A percentile compares a stretch with the other conserved stretches of the same genome.
Conservation (phyloP, 495 filamentous ascomycete genomes). For the Ramalina intermedia region DNA sequence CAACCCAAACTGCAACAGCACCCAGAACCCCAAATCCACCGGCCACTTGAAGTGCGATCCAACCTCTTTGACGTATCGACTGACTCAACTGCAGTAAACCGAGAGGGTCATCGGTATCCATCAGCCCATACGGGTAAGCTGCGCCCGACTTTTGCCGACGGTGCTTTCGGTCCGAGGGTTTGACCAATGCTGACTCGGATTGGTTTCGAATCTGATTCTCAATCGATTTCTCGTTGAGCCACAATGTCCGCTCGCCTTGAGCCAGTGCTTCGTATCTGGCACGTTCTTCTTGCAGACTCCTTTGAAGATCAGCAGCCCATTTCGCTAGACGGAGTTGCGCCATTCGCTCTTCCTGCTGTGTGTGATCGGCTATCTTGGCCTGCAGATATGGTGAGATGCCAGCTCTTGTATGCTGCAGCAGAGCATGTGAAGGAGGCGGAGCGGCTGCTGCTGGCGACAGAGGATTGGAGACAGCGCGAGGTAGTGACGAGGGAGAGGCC, state of each 20-base stretch:
- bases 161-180: neutral
- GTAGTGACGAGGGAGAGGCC: neutral
- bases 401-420: conserved; percentile 15
- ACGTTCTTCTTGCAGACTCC: conserved; percentile 66
- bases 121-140: conserved; percentile 15
- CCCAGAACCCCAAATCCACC: conserved; percentile 61
- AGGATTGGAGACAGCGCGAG: conserved; percentile 12
- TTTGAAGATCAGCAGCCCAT: conserved; percentile 84
- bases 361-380: conserved; percentile 55
- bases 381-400: conserved; percentile 48
- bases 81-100: conserved; percentile 58
- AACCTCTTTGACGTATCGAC: conserved; percentile 49
- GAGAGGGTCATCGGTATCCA: conserved; percentile 54
- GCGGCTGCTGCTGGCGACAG: conserved; percentile 10
- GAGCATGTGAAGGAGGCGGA: conserved; percentile 13
- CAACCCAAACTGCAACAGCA: conserved; percentile 53
- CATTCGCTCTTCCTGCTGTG: conserved; percentile 55
- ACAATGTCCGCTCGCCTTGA: conserved; percentile 57
- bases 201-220: conserved; percentile 57
- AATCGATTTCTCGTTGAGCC: conserved; percentile 61
- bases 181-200: neutral
- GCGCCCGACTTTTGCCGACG: neutral
- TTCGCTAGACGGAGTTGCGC: conserved; percentile 70
- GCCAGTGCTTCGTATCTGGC: conserved; percentile 59
- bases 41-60: conserved; percentile 63